Conservation (phyloP, 225 moss, liverwort and hornwort species). For the Antitrichia curtipendula region DNA sequence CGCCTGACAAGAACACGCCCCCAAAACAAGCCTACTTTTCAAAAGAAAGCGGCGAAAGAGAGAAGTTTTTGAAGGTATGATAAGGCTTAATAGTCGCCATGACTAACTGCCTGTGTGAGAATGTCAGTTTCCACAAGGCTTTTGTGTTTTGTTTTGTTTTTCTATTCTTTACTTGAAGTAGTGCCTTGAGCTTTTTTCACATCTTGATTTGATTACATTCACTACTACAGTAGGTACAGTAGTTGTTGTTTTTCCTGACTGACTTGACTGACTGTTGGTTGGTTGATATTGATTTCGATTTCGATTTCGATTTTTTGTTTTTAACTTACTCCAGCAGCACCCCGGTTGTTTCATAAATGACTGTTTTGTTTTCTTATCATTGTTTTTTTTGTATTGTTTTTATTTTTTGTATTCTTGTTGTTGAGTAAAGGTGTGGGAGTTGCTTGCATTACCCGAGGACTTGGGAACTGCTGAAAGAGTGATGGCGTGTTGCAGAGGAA, state of each 20-base stretch:
- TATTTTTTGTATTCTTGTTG: not conserved
- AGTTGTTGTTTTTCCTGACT: no score
- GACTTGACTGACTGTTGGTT: no score
- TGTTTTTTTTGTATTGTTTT: not conserved
- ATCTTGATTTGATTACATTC: not conserved
- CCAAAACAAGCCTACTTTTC: not conserved
- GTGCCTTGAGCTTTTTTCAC: not conserved
- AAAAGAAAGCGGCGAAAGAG: not conserved
- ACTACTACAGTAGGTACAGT: no score
- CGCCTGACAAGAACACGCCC: not conserved
- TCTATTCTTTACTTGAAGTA: not conserved
- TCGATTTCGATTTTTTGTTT: no score
- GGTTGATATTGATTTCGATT: no score
- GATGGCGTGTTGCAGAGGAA: not conserved
- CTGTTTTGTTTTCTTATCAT: not conserved
- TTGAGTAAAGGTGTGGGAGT: not conserved
- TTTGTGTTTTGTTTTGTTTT: no score
- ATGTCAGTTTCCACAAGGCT: not conserved
- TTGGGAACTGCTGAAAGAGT: not conserved
- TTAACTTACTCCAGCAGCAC: no score
- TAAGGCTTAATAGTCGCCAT: not conserved
- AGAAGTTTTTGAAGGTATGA: no score
- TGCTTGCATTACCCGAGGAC: not conserved
- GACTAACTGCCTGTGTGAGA: not conserved
- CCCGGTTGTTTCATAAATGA: no score